These are phyloP conservation scores for Ogataea angusta DNA, from an alignment of 805 yeast genomes.

Conservation along the genomic window DNA sequence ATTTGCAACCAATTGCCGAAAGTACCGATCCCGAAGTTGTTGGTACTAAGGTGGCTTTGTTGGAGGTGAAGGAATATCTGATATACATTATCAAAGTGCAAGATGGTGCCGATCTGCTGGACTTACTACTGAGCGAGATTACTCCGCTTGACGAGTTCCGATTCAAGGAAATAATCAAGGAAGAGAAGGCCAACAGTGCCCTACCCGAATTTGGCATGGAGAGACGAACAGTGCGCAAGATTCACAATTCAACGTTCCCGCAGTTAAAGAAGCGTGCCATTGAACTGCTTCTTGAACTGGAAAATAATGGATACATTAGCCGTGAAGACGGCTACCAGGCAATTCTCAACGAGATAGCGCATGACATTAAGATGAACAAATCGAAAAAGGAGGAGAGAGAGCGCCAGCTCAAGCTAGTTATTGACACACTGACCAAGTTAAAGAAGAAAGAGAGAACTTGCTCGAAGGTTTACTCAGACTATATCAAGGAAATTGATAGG, in stretches of 20 bases:
- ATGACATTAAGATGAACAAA: constrained; percentile 59
- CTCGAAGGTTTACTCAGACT: constrained; percentile 42
- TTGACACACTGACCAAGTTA: constrained; percentile 42
- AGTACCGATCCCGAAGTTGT: constrained; percentile 41
- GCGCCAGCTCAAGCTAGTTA: constrained; percentile 39
- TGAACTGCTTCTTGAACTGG: constrained; percentile 73
- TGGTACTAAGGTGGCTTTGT: constrained; percentile 43
- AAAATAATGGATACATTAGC: constrained; percentile 58
- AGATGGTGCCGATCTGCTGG: constrained; percentile 60
- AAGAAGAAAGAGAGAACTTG: constrained; percentile 44
- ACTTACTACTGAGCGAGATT: constrained; percentile 57
- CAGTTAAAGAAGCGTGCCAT: constrained; percentile 75
- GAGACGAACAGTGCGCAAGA: constrained; percentile 39
- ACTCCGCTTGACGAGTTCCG: constrained; percentile 63
- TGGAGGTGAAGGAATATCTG: constrained; percentile 81
- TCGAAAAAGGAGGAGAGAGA: constrained; percentile 41
- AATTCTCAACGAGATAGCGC: constrained; percentile 76
- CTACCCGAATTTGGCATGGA: constrained; percentile 29
- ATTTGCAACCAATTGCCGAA: constrained; percentile 24
- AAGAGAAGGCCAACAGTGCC: constrained; percentile 37
- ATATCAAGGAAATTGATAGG: constrained; percentile 44
- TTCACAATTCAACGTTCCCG: constrained; percentile 49
- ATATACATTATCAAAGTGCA: constrained; percentile 82
- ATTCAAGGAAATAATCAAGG: constrained; percentile 52
- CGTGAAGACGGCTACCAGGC: constrained; percentile 74